These are phyloP conservation scores for Botrytis medusae DNA, from an alignment of 2,329 filamentous ascomycete species.

Conservation along the genomic window DNA sequence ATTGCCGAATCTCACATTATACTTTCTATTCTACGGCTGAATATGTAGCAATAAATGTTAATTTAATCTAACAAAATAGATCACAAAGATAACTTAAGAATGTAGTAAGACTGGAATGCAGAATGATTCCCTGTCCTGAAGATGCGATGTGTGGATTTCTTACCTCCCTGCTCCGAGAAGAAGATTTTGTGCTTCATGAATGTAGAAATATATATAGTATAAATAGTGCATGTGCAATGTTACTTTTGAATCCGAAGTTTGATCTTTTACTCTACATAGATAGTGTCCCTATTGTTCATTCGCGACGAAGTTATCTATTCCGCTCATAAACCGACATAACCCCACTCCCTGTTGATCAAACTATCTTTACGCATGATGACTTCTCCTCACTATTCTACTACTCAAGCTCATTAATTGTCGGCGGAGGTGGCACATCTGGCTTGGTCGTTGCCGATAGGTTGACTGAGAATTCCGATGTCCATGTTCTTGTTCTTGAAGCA, in stretches of 20 bases:
- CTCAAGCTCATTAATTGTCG: not conserved
- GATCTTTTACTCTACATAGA: not conserved
- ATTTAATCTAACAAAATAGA: not conserved
- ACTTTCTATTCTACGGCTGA: not conserved
- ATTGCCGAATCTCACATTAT: not conserved
- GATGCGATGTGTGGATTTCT: not conserved
- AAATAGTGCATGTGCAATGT: not conserved
- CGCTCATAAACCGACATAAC: not conserved
- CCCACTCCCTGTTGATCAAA: not conserved
- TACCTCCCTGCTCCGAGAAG: not conserved
- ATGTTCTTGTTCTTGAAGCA: constrained; percentile 45
- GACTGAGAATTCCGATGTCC: constrained; percentile 41
- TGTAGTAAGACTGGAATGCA: not conserved
- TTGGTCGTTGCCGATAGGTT: constrained; percentile 39
- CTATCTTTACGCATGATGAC: not conserved
- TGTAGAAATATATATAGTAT: not conserved
- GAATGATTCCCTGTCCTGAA: not conserved
- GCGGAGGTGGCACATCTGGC: constrained; percentile 5
- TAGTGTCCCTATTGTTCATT: not conserved
- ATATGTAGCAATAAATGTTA: not conserved
- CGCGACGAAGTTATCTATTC: not conserved
- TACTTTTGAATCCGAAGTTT: rapidly evolving
- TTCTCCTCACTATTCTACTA: not conserved
- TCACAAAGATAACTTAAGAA: not conserved
- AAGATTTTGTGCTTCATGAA: not conserved